Evolutionary conservation across 2,329 filamentous ascomycete species (phyloP).

Genomic region (Tolypocladium guangdongense): DNA sequence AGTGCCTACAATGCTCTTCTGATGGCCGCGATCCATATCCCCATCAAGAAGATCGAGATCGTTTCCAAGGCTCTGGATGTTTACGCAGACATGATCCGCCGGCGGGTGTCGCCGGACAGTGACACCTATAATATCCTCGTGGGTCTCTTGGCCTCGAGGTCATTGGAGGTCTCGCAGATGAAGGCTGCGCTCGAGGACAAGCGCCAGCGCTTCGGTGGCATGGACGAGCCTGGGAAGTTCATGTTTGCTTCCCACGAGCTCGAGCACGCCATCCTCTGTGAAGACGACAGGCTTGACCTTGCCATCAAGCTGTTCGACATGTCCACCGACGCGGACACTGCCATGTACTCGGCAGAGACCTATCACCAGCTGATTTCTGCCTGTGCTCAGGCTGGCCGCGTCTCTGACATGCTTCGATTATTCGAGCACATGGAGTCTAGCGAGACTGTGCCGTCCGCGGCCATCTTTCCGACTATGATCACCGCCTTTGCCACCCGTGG

Average conservation of each 20-base stretch:
- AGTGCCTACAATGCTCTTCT: slow-evolving; percentile 89
- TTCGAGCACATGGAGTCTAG: slow-evolving; percentile 85
- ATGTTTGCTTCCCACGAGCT: slow-evolving; percentile 82
- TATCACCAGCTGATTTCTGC: slow-evolving; percentile 80
- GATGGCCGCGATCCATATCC: slow-evolving; percentile 72
- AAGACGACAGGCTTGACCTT: slow-evolving; percentile 78
- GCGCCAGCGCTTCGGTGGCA: slow-evolving; percentile 71
- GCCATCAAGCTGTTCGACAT: slow-evolving; percentile 78
- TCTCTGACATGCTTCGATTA: slow-evolving; percentile 81
- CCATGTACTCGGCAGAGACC: slow-evolving; percentile 65
- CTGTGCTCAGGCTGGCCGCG: slow-evolving; percentile 69
- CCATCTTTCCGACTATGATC: slow-evolving; percentile 89
- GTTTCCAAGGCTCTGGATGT: slow-evolving; percentile 89
- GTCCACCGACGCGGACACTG: slow-evolving; percentile 52
- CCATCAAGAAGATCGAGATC: slow-evolving; percentile 67
- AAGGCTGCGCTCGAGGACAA: slow-evolving; percentile 71
- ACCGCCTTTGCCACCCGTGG: slow-evolving; percentile 76
- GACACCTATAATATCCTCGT: slow-evolving; percentile 85
- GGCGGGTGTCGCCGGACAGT: slow-evolving; percentile 69
- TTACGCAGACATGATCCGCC: slow-evolving; percentile 90
- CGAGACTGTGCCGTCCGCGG: slow-evolving; percentile 62
- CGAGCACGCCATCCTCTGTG: slow-evolving; percentile 73
- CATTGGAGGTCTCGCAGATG: slow-evolving; percentile 63
- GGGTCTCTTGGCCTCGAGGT: slow-evolving; percentile 67
- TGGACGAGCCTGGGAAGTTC: slow-evolving; percentile 75